Evolutionary conservation across 2,329 filamentous ascomycete genomes (phyloP), one percentile per base, ranked within the genome.

Genomic region (Coniochaeta hoffmannii): DNA sequence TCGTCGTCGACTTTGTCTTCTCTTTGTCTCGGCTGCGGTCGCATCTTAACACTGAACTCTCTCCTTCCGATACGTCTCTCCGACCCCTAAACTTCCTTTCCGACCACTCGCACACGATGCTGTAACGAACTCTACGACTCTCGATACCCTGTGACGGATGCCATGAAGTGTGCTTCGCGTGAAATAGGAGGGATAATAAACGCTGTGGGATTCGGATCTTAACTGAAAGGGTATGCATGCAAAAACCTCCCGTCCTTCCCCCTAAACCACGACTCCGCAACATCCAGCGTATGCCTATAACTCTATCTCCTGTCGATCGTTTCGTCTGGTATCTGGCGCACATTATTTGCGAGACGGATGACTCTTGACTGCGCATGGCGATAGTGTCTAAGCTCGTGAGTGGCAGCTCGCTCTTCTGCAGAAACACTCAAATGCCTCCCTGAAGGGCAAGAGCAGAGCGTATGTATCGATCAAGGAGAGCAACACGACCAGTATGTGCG

Each of bases 201-300:
- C 46, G 41, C 24, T 26, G 26, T 38, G 54, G 31, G 46, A 31
- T 22, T 6, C 41, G 58, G 31, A 22, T 28, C 56, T 52, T 56
- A 31, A 57, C 34, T 56, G 8, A 61, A 41, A 62, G 62, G 62
- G 62, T 64, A 64, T 64, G 63, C 58, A 61, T 61, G 12, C 53
- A 60, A 58, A 38, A 46, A 26, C 41, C 19, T 12, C 49, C 56
- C 59, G 58, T 46, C 59, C 53, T 19, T 34, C 58, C 60, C 60
- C 56, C 55, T 55, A 50, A 55, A 46, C 12, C 41, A 28, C 41
- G 15, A 52, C n/a, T 32, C 34, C 22, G 53, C 56, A 57, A 57
- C 60, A 62, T 28, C 55, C 56, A 56, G 59, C 58, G 56, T 59
- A 58, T 58, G 50, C 55, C 56, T 41, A 59, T 56, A 56, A 55